Conservation (phyloP, 805 yeast species). For the Spathaspora gorwiae region DNA sequence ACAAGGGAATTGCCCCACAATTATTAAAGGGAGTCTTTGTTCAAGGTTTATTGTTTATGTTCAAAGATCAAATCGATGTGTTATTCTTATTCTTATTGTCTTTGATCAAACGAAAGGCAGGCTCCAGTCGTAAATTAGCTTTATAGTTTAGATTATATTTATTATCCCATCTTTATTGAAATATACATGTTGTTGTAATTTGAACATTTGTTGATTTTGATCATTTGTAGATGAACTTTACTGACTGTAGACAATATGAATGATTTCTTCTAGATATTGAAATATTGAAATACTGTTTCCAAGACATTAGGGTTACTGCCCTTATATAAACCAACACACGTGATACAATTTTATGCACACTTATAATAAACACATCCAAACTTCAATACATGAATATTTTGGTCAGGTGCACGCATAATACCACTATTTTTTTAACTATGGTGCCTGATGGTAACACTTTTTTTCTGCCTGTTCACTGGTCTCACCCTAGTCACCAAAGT, state of each 20-base stretch:
- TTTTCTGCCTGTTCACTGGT: no score
- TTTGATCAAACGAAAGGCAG: slow-evolving; percentile 17
- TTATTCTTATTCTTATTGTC: slow-evolving; percentile 31
- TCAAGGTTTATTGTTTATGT: slow-evolving; percentile 79
- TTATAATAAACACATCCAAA: not conserved
- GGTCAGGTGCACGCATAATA: not conserved
- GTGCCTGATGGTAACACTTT: not conserved
- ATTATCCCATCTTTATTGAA: not conserved
- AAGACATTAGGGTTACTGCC: not conserved
- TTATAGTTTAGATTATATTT: not conserved
- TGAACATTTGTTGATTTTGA: not conserved
- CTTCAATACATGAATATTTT: not conserved
- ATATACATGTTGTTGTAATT: no score
- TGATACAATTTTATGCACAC: not conserved
- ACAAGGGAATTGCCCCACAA: slow-evolving; percentile 81
- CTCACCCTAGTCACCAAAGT: no score
- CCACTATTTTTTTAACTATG: not conserved
- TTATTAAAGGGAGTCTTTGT: slow-evolving; percentile 76
- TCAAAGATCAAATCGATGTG: slow-evolving; percentile 61
- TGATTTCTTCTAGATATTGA: no score
- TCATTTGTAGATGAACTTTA: no score
- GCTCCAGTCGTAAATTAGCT: not conserved
- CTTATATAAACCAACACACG: not conserved
- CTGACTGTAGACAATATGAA: no score
- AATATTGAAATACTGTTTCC: no score